phyloP scores from a whole-genome alignment of 495 filamentous ascomycete species.

The Penicillium lividum region DNA sequence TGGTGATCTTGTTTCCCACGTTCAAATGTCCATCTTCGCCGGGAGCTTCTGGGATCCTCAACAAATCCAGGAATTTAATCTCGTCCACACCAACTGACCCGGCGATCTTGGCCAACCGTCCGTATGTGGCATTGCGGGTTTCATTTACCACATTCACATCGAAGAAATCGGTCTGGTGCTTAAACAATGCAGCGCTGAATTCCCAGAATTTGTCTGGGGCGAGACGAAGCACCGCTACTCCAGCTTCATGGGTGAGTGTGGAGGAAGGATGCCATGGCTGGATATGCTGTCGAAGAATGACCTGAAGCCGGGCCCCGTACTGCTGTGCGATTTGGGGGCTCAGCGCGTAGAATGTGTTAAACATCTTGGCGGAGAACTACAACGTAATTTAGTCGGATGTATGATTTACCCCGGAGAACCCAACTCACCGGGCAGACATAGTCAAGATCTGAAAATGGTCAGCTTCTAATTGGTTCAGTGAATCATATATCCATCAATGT shows the following conservation, averaged over 20 bases:
- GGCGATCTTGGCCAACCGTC: slow-evolving; percentile 69
- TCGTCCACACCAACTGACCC: slow-evolving; percentile 67
- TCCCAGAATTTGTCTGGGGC: slow-evolving; percentile 72
- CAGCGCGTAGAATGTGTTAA: slow-evolving; percentile 67
- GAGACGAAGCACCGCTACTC: slow-evolving; percentile 68
- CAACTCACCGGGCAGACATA: slow-evolving; percentile 74
- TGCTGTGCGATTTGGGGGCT: slow-evolving; percentile 56
- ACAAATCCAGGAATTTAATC: slow-evolving; percentile 59
- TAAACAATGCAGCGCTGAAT: slow-evolving; percentile 73
- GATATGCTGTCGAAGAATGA: slow-evolving; percentile 87
- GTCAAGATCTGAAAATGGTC: slow-evolving; percentile 61
- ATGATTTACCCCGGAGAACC: background rate
- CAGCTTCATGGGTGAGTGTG: slow-evolving; percentile 86
- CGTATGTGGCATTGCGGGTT: slow-evolving; percentile 81
- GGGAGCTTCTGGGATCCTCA: slow-evolving; percentile 64
- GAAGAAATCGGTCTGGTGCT: slow-evolving; percentile 70
- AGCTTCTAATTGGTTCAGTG: slow-evolving; percentile 2
- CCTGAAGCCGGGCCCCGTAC: slow-evolving; percentile 59
- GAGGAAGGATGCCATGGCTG: slow-evolving; percentile 96
- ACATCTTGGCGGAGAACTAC: slow-evolving; percentile 66
- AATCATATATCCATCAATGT: background rate
- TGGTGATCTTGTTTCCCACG: slow-evolving; percentile 71
- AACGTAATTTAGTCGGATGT: slow-evolving; percentile 11
- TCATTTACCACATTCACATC: slow-evolving; percentile 82
- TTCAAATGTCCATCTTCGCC: slow-evolving; percentile 67